Conservation (phyloP, 2,329 filamentous ascomycete genomes). For the Sclerotinia borealis region DNA sequence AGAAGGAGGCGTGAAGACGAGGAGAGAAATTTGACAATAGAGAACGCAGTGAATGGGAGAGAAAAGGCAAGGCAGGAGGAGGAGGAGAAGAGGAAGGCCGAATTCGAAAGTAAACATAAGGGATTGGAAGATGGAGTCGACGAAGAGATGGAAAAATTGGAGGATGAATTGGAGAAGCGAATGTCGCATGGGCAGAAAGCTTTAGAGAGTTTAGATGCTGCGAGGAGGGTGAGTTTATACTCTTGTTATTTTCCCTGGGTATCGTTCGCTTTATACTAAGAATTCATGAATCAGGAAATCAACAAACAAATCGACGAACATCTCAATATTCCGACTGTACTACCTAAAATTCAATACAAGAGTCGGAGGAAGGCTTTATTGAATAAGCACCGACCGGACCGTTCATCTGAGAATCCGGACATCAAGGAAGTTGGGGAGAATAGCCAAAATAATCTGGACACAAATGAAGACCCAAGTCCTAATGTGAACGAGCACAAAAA, state of each 20-base stretch:
- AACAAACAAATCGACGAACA: slow-evolving; percentile 27
- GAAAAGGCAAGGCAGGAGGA: slow-evolving; percentile 19
- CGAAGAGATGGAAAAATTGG: slow-evolving; percentile 24
- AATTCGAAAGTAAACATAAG: slow-evolving; percentile 20
- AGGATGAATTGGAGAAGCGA: slow-evolving; percentile 27
- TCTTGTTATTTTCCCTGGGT: not conserved
- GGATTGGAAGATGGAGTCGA: slow-evolving; percentile 21
- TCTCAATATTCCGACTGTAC: slow-evolving; percentile 23
- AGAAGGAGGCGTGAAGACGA: slow-evolving; percentile 19
- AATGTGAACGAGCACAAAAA: not conserved
- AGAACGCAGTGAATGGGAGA: slow-evolving; percentile 11
- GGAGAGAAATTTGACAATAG: slow-evolving; percentile 16
- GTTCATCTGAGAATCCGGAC: not conserved
- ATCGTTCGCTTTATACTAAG: not conserved
- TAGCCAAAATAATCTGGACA: not conserved
- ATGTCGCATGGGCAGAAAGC: slow-evolving; percentile 23
- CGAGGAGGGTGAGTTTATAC: slow-evolving; percentile 19
- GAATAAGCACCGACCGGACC: not conserved
- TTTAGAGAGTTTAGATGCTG: slow-evolving; percentile 24
- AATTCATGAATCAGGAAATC: slow-evolving; percentile 19
- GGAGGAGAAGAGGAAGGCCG: slow-evolving; percentile 18
- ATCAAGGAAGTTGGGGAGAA: not conserved
- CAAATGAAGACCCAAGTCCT: not conserved
- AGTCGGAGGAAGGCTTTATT: slow-evolving; percentile 21
- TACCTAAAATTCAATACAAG: slow-evolving; percentile 23